phyloP scores from a whole-genome alignment of 257 asterid genomes.

The Fraxinus americana region DNA sequence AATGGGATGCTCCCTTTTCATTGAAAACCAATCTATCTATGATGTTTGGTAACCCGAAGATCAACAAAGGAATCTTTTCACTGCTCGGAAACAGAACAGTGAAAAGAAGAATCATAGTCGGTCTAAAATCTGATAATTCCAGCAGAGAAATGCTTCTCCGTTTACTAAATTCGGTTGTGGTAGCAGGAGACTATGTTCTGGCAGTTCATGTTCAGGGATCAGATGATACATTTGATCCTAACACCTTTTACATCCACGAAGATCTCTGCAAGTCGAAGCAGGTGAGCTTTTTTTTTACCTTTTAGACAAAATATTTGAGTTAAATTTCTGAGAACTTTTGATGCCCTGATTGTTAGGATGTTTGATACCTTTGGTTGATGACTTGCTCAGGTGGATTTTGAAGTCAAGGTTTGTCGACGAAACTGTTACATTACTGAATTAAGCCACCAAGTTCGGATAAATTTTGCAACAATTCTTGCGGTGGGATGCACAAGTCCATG shows the following conservation, averaged over 20 bases:
- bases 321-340: neutral
- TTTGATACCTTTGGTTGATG: slow-evolving; percentile 7
- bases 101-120: slow-evolving; percentile 53
- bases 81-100: slow-evolving; percentile 35
- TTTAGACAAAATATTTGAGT: neutral
- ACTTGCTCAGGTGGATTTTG: slow-evolving; percentile 66
- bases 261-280: slow-evolving; percentile 51
- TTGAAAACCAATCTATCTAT: slow-evolving; percentile 10
- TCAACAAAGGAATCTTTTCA: slow-evolving; percentile 38
- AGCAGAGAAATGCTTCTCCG: slow-evolving; percentile 79
- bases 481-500: slow-evolving; percentile 43
- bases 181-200: slow-evolving; percentile 55
- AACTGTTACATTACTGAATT: slow-evolving; percentile 56
- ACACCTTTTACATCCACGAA: slow-evolving; percentile 51
- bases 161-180: slow-evolving; percentile 41
- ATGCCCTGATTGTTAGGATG: neutral
- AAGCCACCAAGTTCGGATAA: slow-evolving; percentile 63
- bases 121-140: slow-evolving; percentile 63
- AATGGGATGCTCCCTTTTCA: slow-evolving; percentile 15
- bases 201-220: slow-evolving; percentile 67
- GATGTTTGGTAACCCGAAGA: slow-evolving; percentile 42
- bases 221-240: slow-evolving; percentile 64
- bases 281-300: slow-evolving; percentile 24
- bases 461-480: slow-evolving; percentile 58
- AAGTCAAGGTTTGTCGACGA: slow-evolving; percentile 66